Evolutionary conservation across 352 stramenopile species (phyloP), one percentile per base, ranked within the genome.

Genomic region (Thalassiosira livingstoniorum): DNA sequence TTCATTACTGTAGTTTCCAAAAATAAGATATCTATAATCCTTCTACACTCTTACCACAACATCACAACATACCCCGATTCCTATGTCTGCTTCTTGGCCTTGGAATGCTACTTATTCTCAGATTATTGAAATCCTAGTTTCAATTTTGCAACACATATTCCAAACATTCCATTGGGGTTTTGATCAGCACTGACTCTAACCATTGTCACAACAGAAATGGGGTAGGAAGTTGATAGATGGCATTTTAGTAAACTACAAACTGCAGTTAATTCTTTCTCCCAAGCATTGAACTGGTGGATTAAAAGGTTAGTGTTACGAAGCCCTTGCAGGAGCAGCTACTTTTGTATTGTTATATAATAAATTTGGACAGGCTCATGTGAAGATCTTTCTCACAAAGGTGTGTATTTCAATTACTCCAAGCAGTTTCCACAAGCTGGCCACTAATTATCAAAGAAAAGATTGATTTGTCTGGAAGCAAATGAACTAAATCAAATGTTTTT

Each of bases 291-390:
- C 75, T 68, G 69, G 39, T 18, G 15, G 15, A 47, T 15, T 18
- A 47, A 7, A 83, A 72, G 37, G 64, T 89, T 39, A 85, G 85
- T 32, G 72, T 89, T 21, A 89, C 77, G 13, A 85, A 91, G 74
- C 87, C 87, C 87, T 85, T 15, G 87, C 85, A 34, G 87, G 80
- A 35, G 85, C 80, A n/a, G 61, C 85, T 39, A 32, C 61, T 2
- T 43, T 82, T 15, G 63, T 92, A 0, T 87, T 89, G 62, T 75
- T 79, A 18, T 75, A 53, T 47, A 76, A 69, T 7, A 77, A 78
- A 27, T 78, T 66, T 63, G 31, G 34, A 13, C 80, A 53, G 53
- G 53, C 54, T 25, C 11, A 78, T 10, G 53, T 87, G 13, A 66
- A 31, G 25, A 68, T 87, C n/a, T 74, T 85, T n/a, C 43, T 92